Percentiles rank a stretch among this genome's conserved stretches.
These are phyloP conservation scores for Boletus sp. DNA, from an alignment of 768 basidiomycete species.

Conservation along the genomic window DNA sequence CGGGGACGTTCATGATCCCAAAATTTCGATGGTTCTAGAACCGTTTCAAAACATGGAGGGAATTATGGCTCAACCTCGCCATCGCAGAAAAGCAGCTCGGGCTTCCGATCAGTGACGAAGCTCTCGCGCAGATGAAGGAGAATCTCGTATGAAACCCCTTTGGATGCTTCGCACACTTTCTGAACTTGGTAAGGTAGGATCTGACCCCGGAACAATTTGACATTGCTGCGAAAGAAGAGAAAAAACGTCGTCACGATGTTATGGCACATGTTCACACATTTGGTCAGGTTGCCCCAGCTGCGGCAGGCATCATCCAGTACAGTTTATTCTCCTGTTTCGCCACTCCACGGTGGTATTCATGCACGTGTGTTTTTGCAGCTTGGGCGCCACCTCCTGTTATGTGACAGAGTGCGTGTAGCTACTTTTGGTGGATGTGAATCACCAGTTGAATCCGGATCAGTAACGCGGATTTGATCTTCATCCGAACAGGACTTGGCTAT, in stretches of 20 bases:
- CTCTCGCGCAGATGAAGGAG: constrained; percentile 91
- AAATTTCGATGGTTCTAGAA: constrained; percentile 48
- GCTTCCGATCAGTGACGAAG: constrained; percentile 81
- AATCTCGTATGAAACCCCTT: constrained; percentile 58
- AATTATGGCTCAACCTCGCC: constrained; percentile 94
- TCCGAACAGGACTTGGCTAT: constrained; percentile 80
- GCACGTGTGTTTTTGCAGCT: constrained; percentile 38
- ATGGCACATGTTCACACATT: constrained; percentile 99
- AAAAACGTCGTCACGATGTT: constrained; percentile 96
- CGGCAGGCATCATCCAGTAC: constrained; percentile 94
- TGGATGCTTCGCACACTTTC: neutral
- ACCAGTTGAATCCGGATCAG: constrained; percentile 39
- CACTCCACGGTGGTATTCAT: constrained; percentile 9
- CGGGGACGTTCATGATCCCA: neutral
- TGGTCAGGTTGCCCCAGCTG: constrained; percentile 87
- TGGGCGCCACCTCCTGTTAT: constrained; percentile 98
- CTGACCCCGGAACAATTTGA: constrained; percentile 89
- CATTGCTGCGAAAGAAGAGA: constrained; percentile 90
- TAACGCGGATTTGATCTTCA: constrained; percentile 97
- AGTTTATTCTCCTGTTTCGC: constrained; percentile 24
- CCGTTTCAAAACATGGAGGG: constrained; percentile 92
- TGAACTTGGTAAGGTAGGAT: constrained; percentile 43
- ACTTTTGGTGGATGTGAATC: constrained; percentile 2
- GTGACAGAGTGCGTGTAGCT: constrained; percentile 81
- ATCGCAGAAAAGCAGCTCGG: constrained; percentile 96